Conservation (phyloP, 129 eudicot genomes). For the Sambucus nigra region DNA sequence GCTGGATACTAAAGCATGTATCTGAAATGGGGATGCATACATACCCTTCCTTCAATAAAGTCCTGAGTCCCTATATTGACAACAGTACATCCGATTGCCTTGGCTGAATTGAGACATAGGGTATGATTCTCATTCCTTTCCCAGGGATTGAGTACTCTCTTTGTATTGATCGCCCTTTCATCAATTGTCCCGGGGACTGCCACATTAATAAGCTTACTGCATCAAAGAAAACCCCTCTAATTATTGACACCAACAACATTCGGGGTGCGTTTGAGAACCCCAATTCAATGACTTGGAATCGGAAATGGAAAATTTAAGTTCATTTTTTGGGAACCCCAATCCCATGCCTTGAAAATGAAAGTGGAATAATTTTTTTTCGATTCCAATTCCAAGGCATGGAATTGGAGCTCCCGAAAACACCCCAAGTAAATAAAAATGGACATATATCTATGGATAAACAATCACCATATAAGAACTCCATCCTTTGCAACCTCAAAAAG, state of each 20-base stretch:
- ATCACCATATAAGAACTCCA: constrained; percentile 97
- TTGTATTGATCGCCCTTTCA: constrained; percentile 91
- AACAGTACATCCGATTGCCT: constrained; percentile 93
- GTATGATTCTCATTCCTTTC: constrained; percentile 94
- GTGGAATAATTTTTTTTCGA: too few species aligned
- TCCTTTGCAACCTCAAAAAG: constrained; percentile 94
- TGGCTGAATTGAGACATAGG: constrained; percentile 90
- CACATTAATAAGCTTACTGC: constrained; percentile 96
- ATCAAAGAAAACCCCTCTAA: constrained; percentile 14
- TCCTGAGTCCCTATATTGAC: constrained; percentile 93
- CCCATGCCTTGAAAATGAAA: too few species aligned
- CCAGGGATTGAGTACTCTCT: constrained; percentile 86
- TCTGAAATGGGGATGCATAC: constrained; percentile 12
- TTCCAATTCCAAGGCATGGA: too few species aligned
- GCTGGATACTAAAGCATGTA: not conserved
- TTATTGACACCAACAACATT: constrained; percentile 15
- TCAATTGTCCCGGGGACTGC: constrained; percentile 99
- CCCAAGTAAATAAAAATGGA: too few species aligned
- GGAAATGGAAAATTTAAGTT: too few species aligned
- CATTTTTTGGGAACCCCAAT: too few species aligned
- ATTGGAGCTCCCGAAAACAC: too few species aligned
- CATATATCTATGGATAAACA: constrained; percentile 9
- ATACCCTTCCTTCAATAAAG: constrained; percentile 92
- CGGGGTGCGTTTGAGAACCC: too few species aligned
- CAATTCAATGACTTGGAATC: too few species aligned